Conservation (phyloP, 2,329 filamentous ascomycete genomes). For the Cordyceps tenuipes region DNA sequence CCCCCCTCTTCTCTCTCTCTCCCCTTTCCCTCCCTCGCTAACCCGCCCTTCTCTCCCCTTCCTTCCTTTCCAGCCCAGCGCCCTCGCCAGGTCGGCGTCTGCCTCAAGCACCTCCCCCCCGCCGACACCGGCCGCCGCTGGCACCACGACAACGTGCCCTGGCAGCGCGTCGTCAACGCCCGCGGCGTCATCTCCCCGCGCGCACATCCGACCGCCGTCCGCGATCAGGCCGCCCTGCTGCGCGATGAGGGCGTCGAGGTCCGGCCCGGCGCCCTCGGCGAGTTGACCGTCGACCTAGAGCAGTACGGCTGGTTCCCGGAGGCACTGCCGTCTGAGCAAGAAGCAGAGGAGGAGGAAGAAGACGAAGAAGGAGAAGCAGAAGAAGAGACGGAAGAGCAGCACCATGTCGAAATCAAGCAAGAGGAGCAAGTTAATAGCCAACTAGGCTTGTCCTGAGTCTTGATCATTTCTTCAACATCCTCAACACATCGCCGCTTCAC, state of each 20-base stretch:
- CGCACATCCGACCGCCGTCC: constrained; percentile 39
- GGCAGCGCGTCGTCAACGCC: constrained; percentile 87
- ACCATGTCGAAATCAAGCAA: not conserved
- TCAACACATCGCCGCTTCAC: too few species aligned
- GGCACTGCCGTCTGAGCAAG: constrained; percentile 36
- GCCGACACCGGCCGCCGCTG: constrained; percentile 41
- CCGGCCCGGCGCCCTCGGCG: constrained; percentile 36
- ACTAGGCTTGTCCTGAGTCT: too few species aligned
- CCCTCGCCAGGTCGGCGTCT: constrained; percentile 79
- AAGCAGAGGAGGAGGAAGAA: not conserved
- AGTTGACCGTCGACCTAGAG: constrained; percentile 42
- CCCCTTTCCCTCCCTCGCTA: not conserved
- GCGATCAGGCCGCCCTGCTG: constrained; percentile 43
- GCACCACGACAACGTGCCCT: constrained; percentile 74
- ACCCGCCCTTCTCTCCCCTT: not conserved
- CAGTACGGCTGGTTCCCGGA: constrained; percentile 50
- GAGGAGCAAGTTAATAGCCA: not conserved
- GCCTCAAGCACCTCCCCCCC: constrained; percentile 74
- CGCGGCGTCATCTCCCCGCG: constrained; percentile 80
- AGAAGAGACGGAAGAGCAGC: not conserved
- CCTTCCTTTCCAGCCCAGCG: constrained; percentile 50
- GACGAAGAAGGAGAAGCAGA: not conserved
- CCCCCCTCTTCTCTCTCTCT: not conserved
- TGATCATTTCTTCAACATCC: too few species aligned
- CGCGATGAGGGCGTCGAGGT: constrained; percentile 45